Conservation (phyloP, 768 basidiomycete species). For the Podaxis pistillaris region DNA sequence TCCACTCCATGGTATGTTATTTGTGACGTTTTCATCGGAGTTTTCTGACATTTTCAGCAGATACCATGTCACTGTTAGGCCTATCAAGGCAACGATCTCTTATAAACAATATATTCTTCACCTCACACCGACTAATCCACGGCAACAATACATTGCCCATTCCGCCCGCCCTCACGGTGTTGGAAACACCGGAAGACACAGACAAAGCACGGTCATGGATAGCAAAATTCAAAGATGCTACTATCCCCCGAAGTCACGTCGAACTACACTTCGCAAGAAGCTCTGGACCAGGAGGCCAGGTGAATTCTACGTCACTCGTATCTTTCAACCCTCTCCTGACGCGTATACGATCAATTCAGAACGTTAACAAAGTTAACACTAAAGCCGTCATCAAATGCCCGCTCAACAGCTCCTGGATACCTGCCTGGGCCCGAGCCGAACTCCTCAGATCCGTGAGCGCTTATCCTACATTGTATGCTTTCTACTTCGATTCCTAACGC, state of each 20-base stretch:
- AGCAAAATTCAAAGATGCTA: conserved; percentile 38
- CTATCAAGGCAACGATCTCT: background rate
- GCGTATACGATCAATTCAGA: conserved; percentile 36
- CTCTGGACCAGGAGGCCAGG: conserved; percentile 86
- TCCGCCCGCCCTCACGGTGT: conserved; percentile 1
- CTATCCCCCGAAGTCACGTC: conserved; percentile 52
- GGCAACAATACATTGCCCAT: background rate
- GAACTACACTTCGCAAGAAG: conserved; percentile 72
- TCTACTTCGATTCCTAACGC: background rate
- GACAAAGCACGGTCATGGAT: conserved; percentile 56
- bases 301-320: conserved; percentile 24
- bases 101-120: background rate
- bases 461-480: background rate
- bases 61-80: background rate
- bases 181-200: conserved; percentile 35
- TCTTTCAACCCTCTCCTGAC: background rate
- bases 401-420: conserved; percentile 64
- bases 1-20: background rate
- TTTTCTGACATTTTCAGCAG: background rate
- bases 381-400: conserved; percentile 68
- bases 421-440: conserved; percentile 55
- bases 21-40: background rate
- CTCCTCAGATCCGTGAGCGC: conserved; percentile 49
- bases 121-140: background rate
- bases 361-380: conserved; percentile 89